Evolutionary conservation across 257 asterid genomes (phyloP), one percentile per base, ranked within the genome.

Genomic region (Coffea canephora): DNA sequence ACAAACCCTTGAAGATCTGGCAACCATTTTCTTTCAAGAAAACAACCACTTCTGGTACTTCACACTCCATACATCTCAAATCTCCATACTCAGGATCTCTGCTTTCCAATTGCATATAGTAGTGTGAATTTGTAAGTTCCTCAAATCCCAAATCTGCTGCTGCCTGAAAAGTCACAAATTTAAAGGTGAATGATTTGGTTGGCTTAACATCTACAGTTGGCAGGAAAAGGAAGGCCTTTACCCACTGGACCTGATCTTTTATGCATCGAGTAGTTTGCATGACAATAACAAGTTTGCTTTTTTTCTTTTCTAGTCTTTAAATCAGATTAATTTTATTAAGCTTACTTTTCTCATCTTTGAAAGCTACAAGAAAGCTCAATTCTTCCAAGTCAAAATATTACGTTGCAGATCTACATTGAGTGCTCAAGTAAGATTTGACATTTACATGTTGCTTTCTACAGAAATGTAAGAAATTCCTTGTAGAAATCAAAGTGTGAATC

Each of bases 1-100:
- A 49, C 0, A 43, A 34, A 66, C 72, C 82, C 67, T 76, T 71
- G 8, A 70, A 79, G 34, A 66, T 65, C n/a, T 83, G 67, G 75
- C 31, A 75, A 27, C 71, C 74, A 18, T 21, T 66, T 52, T 67
- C 82, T 76, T 80, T 65, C 21, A 83, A 61, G 46, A 77, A 34
- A 54, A 77, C 80, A 34, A 83, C 84, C 52, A 71, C 69, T 48
- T 72, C 84, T 16, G 69, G 65, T 43, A 72, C 15, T 65, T 46
- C 78, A 65, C 70, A 71, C 68, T 80, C 82, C 75, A 77, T 80
- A 66, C 31, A 67, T 23, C 46, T 76, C 39, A 76, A 55, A 50
- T 12, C 72, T 67, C 48, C 77, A 39, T 18, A 25, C 16, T 8
- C 64, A n/a, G n/a, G n/a, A 46, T 70, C 79, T 36, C 75, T 68